Evolutionary conservation across 148 eudicot genomes (phyloP).

Genomic region (Vaccinium myrtillus): DNA sequence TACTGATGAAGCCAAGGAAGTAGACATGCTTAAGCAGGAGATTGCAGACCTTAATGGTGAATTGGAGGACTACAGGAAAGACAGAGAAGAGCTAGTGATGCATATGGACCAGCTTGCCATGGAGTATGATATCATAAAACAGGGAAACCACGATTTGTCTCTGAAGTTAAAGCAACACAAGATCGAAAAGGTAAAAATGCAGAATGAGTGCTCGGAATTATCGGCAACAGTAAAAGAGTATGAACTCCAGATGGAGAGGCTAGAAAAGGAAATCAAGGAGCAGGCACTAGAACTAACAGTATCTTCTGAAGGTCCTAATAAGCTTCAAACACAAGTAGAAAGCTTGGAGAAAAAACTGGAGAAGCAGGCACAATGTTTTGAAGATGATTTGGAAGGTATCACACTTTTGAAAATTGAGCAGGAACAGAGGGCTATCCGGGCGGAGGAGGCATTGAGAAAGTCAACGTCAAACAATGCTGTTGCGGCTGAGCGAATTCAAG

Average conservation of each 20-base stretch:
- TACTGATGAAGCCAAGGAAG: constrained; percentile 32
- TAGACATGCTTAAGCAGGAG: constrained; percentile 38
- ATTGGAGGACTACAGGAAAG: constrained; percentile 53
- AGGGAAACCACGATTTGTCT: constrained; percentile 52
- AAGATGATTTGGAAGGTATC: constrained; percentile 48
- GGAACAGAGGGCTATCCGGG: constrained; percentile 66
- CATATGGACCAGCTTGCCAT: constrained; percentile 37
- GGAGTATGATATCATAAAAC: constrained; percentile 53
- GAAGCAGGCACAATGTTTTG: constrained; percentile 55
- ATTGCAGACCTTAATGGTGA: constrained; percentile 48
- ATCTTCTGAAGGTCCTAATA: constrained; percentile 41
- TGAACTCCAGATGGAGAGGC: constrained; percentile 49
- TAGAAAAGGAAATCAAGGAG: constrained; percentile 54
- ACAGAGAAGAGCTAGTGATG: constrained; percentile 41
- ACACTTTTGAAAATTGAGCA: constrained; percentile 44
- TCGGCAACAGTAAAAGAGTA: constrained; percentile 49
- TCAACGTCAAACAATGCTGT: constrained; percentile 44
- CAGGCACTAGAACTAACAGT: constrained; percentile 60
- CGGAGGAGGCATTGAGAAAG: constrained; percentile 72
- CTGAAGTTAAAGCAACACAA: constrained; percentile 47
- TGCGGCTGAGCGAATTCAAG: constrained; percentile 62
- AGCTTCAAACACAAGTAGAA: constrained; percentile 56
- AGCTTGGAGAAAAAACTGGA: constrained; percentile 62
- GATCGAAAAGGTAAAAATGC: constrained; percentile 48
- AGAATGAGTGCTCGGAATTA: constrained; percentile 53